Percentiles rank a stretch among this genome's conserved stretches.
Conservation (phyloP, 2,329 filamentous ascomycete genomes). For the Aureobasidium melanogenum region DNA sequence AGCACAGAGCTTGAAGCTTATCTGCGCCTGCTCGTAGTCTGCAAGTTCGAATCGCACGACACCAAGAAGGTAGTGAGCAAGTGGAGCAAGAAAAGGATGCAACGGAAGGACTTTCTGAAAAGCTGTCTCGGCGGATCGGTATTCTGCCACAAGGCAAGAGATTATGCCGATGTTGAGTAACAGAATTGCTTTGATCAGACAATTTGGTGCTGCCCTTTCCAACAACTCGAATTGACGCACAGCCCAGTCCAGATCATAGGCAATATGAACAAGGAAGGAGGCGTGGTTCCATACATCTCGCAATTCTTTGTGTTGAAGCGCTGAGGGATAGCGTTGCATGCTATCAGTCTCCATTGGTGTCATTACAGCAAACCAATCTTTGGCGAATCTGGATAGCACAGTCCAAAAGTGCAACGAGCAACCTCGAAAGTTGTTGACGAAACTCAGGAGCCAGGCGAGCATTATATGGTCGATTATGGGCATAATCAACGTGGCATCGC, state of each 20-base stretch:
- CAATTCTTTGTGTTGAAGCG: neutral
- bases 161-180: slow-evolving; percentile 24
- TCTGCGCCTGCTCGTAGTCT: slow-evolving; percentile 3
- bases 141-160: slow-evolving; percentile 24
- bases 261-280: slow-evolving; percentile 21
- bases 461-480: neutral
- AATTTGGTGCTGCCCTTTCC: slow-evolving; percentile 14
- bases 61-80: slow-evolving; percentile 22
- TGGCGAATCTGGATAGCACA: neutral
- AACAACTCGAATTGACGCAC: slow-evolving; percentile 20
- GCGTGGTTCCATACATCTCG: slow-evolving; percentile 28
- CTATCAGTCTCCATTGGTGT: neutral
- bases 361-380: neutral
- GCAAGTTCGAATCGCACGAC: slow-evolving; percentile 21
- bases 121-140: slow-evolving; percentile 16
- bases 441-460: neutral
- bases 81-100: neutral
- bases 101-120: slow-evolving; percentile 16
- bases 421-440: neutral
- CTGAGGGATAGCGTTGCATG: neutral
- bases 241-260: slow-evolving; percentile 26
- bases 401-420: neutral
- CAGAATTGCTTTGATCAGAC: slow-evolving; percentile 16
- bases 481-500: neutral
- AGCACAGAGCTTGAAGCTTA: slow-evolving; percentile 9